Evolutionary conservation across 2,329 filamentous ascomycete genomes (phyloP), one percentile per base, ranked within the genome.

Genomic region (Calonectria henricotiae): DNA sequence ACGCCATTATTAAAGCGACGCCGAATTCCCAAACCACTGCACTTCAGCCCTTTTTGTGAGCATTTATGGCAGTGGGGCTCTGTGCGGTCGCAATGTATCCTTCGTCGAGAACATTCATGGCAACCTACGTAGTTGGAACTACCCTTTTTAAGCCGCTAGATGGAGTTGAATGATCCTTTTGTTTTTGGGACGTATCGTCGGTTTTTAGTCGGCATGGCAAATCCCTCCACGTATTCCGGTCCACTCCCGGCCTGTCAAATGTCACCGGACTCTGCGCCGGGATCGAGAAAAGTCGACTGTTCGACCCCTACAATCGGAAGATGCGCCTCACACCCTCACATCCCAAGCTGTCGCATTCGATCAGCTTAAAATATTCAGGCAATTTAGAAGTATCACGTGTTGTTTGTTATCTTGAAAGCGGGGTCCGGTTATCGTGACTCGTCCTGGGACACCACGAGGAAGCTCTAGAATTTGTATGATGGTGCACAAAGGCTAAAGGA

Each of bases 1-100:
- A 78, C 72, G 7, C 76, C 76, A 62, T 78, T 70, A 51, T 78
- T 78, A 32, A 78, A 78, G 0, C 76, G 74, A 47, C 77, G 76
- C 1, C 76, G 70, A 63, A 78, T 70, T 0, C 76, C 76, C 7
- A 78, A 23, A 0, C 76, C 76, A 37, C 76, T 78, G 30, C 76
- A 78, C 13, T 37, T 76, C 2, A 78, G 1, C 4, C 76, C 76
- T 47, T 72, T 72, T 0, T 74, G 74, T 32, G 55, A 41, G n/a
- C 76, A 78, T 12, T 78, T 78, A 0, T 62, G 62, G 13, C 76
- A 78, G 0, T 71, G 69, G 0, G 76, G 76, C 7, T 77, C 75
- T 7, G 54, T 70, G 1, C 76, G 65, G 11, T 78, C 76, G 27
- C 76, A 78, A 39, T 78, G 72, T 41, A 78, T 78, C 1, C 76